Base-by-base conservation (phyloP, 495 filamentous ascomycete species). In the Penicillium silybi region DNA sequence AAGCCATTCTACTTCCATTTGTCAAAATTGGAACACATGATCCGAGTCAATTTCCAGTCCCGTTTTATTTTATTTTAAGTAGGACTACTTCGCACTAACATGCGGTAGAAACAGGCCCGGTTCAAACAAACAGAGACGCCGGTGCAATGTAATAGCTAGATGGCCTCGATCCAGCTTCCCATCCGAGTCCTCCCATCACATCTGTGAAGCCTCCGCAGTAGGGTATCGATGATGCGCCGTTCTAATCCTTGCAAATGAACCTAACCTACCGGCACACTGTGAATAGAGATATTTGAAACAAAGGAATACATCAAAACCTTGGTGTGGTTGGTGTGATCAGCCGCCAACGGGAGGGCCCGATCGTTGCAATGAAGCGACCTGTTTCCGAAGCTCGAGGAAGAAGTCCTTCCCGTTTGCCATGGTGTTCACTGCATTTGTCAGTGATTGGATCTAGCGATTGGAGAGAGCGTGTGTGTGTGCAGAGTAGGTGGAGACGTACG, bases 401-500 rank as follows among this genome's bases (percentile, higher is more conserved):
- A 81, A 80, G 41, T 81, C 78, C 60, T 77, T 79, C 9, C 77
- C 76, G 48, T 70, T 80, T 7, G 69, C 73, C 78, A 80, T 81
- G 5, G 64, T 67, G 48, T 79, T 79, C 22, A 76, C 78, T 81
- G 56, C 0, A 8, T 32, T 49, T 20, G 44, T 69, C 25, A 64
- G 48, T 42, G 6, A n/a, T 16, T 42, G 22, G 4, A 11, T 18
- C 17, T n/a, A 9, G 25, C 29, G 10, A 32, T 8, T 3, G 7
- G 13, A 10, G 16, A n/a, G n/a, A n/a, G n/a, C n/a, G n/a, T n/a
- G n/a, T n/a, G n/a, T n/a, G 23, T 1, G 16, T 8, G 13, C 7
- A 16, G 5, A 8, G 23, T 6, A 6, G 3, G 26, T 51, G 15
- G 19, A 1, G 38, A 61, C 68, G 47, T 71, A 80, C 78, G 57